These are phyloP conservation scores for Solanum habrochaites DNA, from an alignment of 257 asterid species.

Conservation along the genomic window DNA sequence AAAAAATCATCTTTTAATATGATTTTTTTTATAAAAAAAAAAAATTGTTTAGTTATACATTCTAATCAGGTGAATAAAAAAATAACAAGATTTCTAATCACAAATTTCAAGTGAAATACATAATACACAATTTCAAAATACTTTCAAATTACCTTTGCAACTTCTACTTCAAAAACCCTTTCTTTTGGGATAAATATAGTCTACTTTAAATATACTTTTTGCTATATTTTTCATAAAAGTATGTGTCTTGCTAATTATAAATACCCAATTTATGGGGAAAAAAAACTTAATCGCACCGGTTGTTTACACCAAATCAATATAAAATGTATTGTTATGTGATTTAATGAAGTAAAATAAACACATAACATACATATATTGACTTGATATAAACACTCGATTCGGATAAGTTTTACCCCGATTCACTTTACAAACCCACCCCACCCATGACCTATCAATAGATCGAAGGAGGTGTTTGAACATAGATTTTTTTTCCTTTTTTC, in stretches of 20 bases:
- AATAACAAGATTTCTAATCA: neutral
- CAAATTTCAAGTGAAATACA: neutral
- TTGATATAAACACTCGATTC: too few relatives aligned
- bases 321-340: too few relatives aligned
- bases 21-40: neutral
- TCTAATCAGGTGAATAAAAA: neutral
- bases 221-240: neutral
- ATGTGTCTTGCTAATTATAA: neutral
- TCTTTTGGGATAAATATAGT: neutral
- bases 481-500: neutral
- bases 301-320: too few relatives aligned
- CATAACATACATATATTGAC: too few relatives aligned
- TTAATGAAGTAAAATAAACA: too few relatives aligned
- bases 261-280: too few relatives aligned
- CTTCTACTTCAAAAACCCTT: neutral
- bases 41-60: neutral
- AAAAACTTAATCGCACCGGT: too few relatives aligned
- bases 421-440: neutral
- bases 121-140: neutral
- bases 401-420: neutral
- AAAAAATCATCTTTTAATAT: neutral
- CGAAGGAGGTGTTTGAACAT: neutral
- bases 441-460: neutral
- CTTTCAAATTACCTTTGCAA: neutral
- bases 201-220: too few relatives aligned